Evolutionary conservation across 345 rosid species (phyloP), one percentile per base, ranked within the genome.

Genomic region (Corchorus olitorius): DNA sequence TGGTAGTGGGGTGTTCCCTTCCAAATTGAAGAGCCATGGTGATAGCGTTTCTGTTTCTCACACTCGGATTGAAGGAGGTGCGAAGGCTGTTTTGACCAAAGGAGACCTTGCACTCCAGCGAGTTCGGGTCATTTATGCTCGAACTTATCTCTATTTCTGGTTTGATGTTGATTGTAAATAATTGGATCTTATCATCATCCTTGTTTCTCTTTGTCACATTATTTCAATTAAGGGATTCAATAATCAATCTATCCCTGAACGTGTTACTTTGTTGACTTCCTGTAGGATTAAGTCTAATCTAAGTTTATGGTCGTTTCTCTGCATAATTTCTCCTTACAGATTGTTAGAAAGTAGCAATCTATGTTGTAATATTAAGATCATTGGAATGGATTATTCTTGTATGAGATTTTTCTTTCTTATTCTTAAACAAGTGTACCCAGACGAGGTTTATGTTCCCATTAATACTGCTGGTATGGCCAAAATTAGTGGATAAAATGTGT

Each of bases 11-110:
- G 52, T 83, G 48, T 15, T 84, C 0, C 74, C 89, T 49, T 75
- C 90, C 54, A 55, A 83, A 8, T 76, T 79, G 73, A 84, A 86
- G 73, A 75, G 70, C 20, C 63, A 81, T 11, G 83, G 88, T 34
- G 81, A 90, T 77, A 80, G 97, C 1, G 98, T 93, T 35, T 83
- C 75, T 0, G 98, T 93, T 71, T 81, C 84, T 20, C 91, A 85
- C 78, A 94, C 97, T 34, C 86, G 94, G 75, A 96, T 96, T 14
- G 97, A 96, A 81, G 99, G 98, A 70, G 97, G 99, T 54, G 93
- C 95, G 8, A 90, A 89, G 83, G 97, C 99, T 48, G 97, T 93
- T 27, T 81, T 85, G 53, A 92, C 97, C 33, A 89, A 80, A 11
- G 99, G 97, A 66, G 92, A 86, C 77, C 81, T 93, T 61, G 88